Base-by-base conservation (phyloP, 306 rosid species). In the Malus sieversii region DNA sequence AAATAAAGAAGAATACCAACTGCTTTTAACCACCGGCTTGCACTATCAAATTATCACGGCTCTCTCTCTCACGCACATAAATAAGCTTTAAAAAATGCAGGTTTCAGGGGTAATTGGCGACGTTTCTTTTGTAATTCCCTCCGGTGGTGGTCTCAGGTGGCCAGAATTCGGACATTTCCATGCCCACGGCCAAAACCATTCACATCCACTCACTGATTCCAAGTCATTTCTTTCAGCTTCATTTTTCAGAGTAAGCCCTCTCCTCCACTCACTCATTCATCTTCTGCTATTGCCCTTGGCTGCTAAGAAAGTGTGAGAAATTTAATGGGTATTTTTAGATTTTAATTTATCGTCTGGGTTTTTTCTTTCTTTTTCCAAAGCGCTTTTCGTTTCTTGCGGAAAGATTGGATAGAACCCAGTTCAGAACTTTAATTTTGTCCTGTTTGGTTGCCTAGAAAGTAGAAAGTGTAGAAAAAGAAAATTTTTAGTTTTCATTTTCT, bases 51-150 rank as follows among this genome's bases (percentile, higher is more conserved):
- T 20, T 58, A 58, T n/a, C 63, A 58, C 13, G 0, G 29, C 8
- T 61, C 66, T 15, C n/a, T 65, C 22, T 65, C 69, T 58, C 14
- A 38, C 9, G 3, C 19, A 12, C 25, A 5, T 13, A 27, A 19
- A 55, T 55, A 64, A 38, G 63, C 51, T 12, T 64, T 5, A 23
- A 44, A 80, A 85, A 95, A 48, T 92, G 98, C 96, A 85, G 75
- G 83, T 92, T 19, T 80, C 92, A 3, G 92, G 96, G 27, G 89
- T 90, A 42, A 82, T 90, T 64, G 77, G 89, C 76, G 96, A 92
- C 79, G 89, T 86, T 19, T 79, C 87, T 76, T 85, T 87, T 66
- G 86, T 82, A 66, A 84, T 89, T 78, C 93, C 97, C 18, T 79
- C 89, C 27, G 76, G 87, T 16, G 81, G 92, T 2, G 88, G 88